A percentile compares a stretch with the other conserved stretches of the same genome.
phyloP scores from a whole-genome alignment of 1,284 basidiomycete genomes.

The Cryptococcus sp. region DNA sequence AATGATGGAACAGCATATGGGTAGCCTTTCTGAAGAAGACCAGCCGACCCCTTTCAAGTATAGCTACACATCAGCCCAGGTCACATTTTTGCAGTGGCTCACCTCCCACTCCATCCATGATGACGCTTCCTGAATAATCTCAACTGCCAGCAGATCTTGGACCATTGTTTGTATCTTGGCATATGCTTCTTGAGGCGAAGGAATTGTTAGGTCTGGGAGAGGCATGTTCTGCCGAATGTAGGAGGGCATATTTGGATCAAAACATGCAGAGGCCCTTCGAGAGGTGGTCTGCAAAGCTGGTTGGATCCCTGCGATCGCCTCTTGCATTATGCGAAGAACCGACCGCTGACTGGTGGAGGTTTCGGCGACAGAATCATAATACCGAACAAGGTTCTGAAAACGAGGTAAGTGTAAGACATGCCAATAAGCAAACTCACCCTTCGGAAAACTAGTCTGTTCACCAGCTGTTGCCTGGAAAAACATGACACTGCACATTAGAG shows the following conservation, averaged over 20 bases:
- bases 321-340: constrained; percentile 8
- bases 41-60: constrained; percentile 3
- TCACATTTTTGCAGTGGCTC: background rate
- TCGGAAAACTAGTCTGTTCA: constrained; percentile 9
- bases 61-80: background rate
- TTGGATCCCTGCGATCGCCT: constrained; percentile 2
- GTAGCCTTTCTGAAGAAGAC: background rate
- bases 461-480: constrained; percentile 7
- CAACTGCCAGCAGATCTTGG: constrained; percentile 53
- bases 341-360: background rate
- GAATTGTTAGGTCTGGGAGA: constrained; percentile 60
- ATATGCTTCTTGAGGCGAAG: constrained; percentile 58
- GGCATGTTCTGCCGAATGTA: constrained; percentile 71
- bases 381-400: constrained; percentile 12
- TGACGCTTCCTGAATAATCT: background rate
- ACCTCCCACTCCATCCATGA: constrained; percentile 14
- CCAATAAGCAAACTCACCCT: constrained; percentile 11
- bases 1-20: constrained; percentile 7
- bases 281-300: background rate
- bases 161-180: constrained; percentile 55
- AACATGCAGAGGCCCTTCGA: background rate
- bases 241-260: constrained; percentile 35
- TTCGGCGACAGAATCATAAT: constrained; percentile 2
- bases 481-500: constrained; percentile 1
- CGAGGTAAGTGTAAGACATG: background rate